phyloP scores from a whole-genome alignment of 306 rosid genomes.

The Quercus suber region DNA sequence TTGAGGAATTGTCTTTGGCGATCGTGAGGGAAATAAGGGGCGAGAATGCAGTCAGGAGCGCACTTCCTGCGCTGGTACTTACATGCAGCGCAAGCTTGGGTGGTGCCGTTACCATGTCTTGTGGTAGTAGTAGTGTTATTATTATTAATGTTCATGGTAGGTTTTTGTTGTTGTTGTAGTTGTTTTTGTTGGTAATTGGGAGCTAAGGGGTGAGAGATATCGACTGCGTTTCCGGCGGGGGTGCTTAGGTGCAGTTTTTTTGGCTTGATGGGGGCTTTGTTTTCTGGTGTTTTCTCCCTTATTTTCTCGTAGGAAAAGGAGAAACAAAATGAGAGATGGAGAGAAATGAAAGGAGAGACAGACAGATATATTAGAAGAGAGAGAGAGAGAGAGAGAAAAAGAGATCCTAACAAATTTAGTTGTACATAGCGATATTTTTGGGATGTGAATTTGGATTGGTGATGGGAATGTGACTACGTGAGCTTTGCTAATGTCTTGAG shows the following conservation, averaged over 20 bases:
- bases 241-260: constrained; percentile 24
- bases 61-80: constrained; percentile 80
- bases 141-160: not conserved
- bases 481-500: too few species aligned
- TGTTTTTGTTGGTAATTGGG: not conserved
- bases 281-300: constrained; percentile 30
- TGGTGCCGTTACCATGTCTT: constrained; percentile 35
- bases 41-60: constrained; percentile 63
- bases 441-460: not conserved
- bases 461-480: too few species aligned
- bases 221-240: constrained; percentile 83
- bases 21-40: constrained; percentile 81
- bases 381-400: not conserved
- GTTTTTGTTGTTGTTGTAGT: not conserved
- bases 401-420: constrained; percentile 29
- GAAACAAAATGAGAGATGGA: constrained; percentile 18
- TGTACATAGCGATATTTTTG: constrained; percentile 14
- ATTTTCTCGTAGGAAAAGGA: constrained; percentile 17
- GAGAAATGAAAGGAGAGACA: constrained; percentile 48
- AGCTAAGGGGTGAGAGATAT: constrained; percentile 36
- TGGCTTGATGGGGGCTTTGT: constrained; percentile 23
- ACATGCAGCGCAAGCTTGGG: constrained; percentile 92
- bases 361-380: not conserved
- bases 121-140: not conserved
- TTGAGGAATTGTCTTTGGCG: constrained; percentile 57